Conservation (phyloP, 176 grass and related monocot species). For the Zea mays region Zm-B73-REFERENCE-NAM-5.0 NC_050098.1:40103501-40104000, state of each 20-base stretch:
- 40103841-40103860: constrained; percentile 60
- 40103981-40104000: constrained; percentile 82
- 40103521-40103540: constrained; percentile 78
- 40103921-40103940: constrained; percentile 96
- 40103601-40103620: constrained; percentile 60
- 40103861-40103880: constrained; percentile 67
- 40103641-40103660: constrained; percentile 75
- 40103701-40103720: constrained; percentile 86
- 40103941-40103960: constrained; percentile 97
- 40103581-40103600: constrained; percentile 89
- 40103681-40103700: constrained; percentile 98
- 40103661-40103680: constrained; percentile 83
- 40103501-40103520: constrained; percentile 78
- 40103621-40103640: constrained; percentile 61
- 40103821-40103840: constrained; percentile 70
- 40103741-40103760: constrained; percentile 72
- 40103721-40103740: constrained; percentile 91
- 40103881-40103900: constrained; percentile 75
- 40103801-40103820: constrained; percentile 65
- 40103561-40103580: constrained; percentile 70
- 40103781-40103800: constrained; percentile 92
- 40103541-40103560: constrained; percentile 84
- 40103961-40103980: constrained; percentile 91
- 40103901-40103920: constrained; percentile 94
- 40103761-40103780: constrained; percentile 87